Evolutionary conservation across 1,284 basidiomycete genomes (phyloP).

Genomic region (Taiwanofungus camphoratus): DNA sequence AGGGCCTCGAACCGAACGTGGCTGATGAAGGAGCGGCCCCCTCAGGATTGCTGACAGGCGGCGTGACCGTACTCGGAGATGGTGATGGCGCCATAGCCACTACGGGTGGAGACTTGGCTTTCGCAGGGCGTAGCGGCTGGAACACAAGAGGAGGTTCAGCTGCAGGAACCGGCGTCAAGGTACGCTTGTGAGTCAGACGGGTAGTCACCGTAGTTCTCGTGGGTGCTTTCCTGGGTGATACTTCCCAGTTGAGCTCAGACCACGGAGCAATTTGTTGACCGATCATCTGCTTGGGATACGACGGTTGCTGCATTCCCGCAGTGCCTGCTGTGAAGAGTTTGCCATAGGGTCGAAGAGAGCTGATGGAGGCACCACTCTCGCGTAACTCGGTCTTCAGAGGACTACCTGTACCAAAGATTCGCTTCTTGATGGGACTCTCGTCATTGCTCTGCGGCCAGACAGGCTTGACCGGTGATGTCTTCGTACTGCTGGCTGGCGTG

Average conservation of each 20-base stretch:
- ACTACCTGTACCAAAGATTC: conserved; percentile 14
- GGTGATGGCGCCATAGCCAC: conserved; percentile 15
- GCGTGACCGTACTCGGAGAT: conserved; percentile 9
- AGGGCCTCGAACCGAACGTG: conserved; percentile 45
- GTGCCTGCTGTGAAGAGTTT: conserved; percentile 34
- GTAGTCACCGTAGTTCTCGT: conserved; percentile 18
- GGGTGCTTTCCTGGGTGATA: conserved; percentile 39
- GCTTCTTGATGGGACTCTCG: conserved; percentile 37
- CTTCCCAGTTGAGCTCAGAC: conserved; percentile 42
- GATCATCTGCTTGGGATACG: conserved; percentile 26
- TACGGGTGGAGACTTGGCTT: conserved; percentile 16
- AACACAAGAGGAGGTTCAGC: conserved; percentile 47
- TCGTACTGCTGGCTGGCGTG: conserved; percentile 49
- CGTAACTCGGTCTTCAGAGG: conserved; percentile 25
- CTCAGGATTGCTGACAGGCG: conserved; percentile 6
- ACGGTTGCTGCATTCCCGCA: conserved; percentile 9
- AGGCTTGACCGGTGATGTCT: conserved; percentile 35
- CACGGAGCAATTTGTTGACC: conserved; percentile 62
- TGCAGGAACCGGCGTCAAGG: conserved; percentile 47
- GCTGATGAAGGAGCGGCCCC: conserved; percentile 15
- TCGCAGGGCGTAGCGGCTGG: conserved; percentile 51
- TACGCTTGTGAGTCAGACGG: conserved; percentile 42
- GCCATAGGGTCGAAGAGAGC: conserved; percentile 55
- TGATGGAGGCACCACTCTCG: conserved; percentile 42
- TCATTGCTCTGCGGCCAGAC: conserved; percentile 19